A percentile compares a stretch with the other conserved stretches of the same genome.
Conservation (phyloP, 1,139 yeast genomes). For the Candida freyschussii region DNA sequence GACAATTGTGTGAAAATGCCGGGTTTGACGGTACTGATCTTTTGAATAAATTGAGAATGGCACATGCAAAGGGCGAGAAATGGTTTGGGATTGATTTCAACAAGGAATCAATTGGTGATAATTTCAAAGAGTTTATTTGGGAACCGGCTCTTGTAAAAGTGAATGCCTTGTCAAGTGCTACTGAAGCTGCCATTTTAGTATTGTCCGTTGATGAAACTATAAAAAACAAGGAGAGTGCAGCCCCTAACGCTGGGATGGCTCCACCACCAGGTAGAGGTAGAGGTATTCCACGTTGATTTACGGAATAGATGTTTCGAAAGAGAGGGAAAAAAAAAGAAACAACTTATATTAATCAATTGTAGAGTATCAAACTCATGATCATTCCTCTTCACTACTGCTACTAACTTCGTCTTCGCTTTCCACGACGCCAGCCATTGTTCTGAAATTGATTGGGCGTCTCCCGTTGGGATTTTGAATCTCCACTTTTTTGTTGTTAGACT, state of each 20-base stretch:
- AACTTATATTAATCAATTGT: not conserved
- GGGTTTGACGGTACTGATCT: slow-evolving; percentile 96
- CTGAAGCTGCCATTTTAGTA: slow-evolving; percentile 94
- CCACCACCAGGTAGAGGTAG: slow-evolving; percentile 59
- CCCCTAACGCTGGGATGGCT: slow-evolving; percentile 47
- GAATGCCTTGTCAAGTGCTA: slow-evolving; percentile 91
- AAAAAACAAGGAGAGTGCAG: slow-evolving; percentile 64
- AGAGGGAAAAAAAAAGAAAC: too few relatives aligned
- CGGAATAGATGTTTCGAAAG: not conserved
- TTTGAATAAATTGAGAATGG: slow-evolving; percentile 83
- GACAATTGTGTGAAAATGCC: slow-evolving; percentile 96
- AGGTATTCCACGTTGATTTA: slow-evolving; percentile 41
- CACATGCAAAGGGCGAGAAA: slow-evolving; percentile 87
- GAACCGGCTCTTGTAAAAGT: slow-evolving; percentile 94
- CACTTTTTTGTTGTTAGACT: not conserved
- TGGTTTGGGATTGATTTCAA: slow-evolving; percentile 94
- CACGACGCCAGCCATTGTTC: slow-evolving; percentile 20
- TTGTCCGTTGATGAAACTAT: slow-evolving; percentile 95
- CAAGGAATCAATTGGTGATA: slow-evolving; percentile 77
- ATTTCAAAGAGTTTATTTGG: slow-evolving; percentile 88
- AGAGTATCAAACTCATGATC: not conserved
- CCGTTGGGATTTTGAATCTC: slow-evolving; percentile 2
- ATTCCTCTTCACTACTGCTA: slow-evolving; percentile 23
- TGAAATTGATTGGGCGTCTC: slow-evolving; percentile 18
- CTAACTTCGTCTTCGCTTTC: slow-evolving; percentile 20